These are phyloP conservation scores for Fusarium setosum DNA, from an alignment of 2,329 filamentous ascomycete genomes.

Conservation along the genomic window DNA sequence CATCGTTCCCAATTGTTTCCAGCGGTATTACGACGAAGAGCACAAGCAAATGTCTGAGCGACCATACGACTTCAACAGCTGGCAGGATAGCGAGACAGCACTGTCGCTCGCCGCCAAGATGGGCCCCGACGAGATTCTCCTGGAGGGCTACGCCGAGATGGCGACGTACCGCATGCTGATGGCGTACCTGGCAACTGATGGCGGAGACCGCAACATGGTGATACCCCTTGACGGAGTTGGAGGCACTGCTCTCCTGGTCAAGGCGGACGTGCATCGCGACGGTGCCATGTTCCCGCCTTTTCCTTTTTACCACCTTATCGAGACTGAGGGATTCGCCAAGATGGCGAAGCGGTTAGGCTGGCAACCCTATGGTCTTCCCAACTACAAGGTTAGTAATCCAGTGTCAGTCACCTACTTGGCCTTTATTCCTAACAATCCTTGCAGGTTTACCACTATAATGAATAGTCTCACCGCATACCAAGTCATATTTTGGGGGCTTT, in stretches of 20 bases:
- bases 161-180: constrained; percentile 92
- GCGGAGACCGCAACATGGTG: constrained; percentile 68
- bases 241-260: constrained; percentile 91
- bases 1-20: constrained; percentile 95
- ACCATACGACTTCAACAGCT: constrained; percentile 97
- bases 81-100: constrained; percentile 89
- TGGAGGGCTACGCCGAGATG: constrained; percentile 95
- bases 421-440: constrained; percentile 22
- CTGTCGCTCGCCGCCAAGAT: constrained; percentile 80
- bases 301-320: constrained; percentile 94
- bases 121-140: constrained; percentile 89
- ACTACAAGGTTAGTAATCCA: constrained; percentile 82
- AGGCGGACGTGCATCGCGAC: constrained; percentile 95
- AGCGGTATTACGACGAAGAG: constrained; percentile 79
- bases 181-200: constrained; percentile 78
- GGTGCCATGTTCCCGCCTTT: constrained; percentile 99
- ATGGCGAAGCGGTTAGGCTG: constrained; percentile 94
- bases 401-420: not conserved
- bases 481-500: constrained; percentile 5
- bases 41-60: constrained; percentile 79
- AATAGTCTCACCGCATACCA: constrained; percentile 61
- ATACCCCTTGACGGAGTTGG: constrained; percentile 92
- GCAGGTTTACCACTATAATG: constrained; percentile 91
- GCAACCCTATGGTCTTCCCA: constrained; percentile 87
- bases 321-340: constrained; percentile 97